Percentiles rank a stretch among this genome's conserved stretches.
phyloP scores from a whole-genome alignment of 257 asterid genomes.

The Fraxinus anomala region DNA sequence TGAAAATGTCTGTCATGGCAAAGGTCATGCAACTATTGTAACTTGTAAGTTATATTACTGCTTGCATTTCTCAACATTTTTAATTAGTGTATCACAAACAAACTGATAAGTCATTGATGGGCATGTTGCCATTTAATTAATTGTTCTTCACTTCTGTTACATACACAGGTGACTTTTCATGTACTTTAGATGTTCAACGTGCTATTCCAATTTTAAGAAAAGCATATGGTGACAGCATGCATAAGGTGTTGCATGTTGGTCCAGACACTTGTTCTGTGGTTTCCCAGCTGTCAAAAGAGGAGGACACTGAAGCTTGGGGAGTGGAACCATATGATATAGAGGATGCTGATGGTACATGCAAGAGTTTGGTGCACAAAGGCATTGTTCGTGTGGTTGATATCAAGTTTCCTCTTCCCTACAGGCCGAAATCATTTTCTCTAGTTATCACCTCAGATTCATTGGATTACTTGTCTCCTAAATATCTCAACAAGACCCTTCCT shows the following conservation, averaged over 20 bases:
- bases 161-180: slow-evolving; percentile 51
- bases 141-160: slow-evolving; percentile 4
- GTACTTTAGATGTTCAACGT: slow-evolving; percentile 44
- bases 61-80: not conserved
- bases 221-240: slow-evolving; percentile 55
- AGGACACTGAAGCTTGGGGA: slow-evolving; percentile 55
- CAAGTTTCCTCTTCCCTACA: slow-evolving; percentile 55
- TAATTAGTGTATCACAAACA: slow-evolving; percentile 1
- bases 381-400: slow-evolving; percentile 53
- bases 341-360: slow-evolving; percentile 45
- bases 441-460: slow-evolving; percentile 55
- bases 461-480: slow-evolving; percentile 61
- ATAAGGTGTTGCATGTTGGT: slow-evolving; percentile 57
- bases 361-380: slow-evolving; percentile 52
- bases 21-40: not conserved
- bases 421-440: slow-evolving; percentile 50
- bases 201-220: slow-evolving; percentile 49
- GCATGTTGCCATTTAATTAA: slow-evolving; percentile 2
- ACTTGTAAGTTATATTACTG: not conserved
- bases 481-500: slow-evolving; percentile 54
- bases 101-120: not conserved
- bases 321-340: slow-evolving; percentile 56
- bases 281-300: slow-evolving; percentile 41
- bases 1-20: not conserved
- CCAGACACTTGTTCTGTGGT: slow-evolving; percentile 56